Evolutionary conservation across 176 grass and related monocot genomes (phyloP).

Genomic region (Cocos nucifera): DNA sequence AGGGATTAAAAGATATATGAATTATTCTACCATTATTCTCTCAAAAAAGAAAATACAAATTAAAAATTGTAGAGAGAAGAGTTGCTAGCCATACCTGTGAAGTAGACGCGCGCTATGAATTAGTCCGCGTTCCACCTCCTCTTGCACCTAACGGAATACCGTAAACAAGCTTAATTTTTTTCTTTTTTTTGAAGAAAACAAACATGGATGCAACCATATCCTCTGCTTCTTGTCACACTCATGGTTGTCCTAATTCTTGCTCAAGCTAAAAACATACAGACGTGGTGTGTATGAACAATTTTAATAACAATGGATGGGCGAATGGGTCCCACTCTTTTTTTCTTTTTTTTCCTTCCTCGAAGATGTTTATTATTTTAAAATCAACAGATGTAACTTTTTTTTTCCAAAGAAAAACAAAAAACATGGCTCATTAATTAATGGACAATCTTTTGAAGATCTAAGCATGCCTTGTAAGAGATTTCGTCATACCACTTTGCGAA

Average conservation of each 20-base stretch:
- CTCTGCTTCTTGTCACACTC: not conserved
- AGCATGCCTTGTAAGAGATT: not conserved
- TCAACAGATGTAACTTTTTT: no score
- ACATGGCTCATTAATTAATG: no score
- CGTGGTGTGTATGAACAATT: no score
- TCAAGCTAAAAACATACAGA: no score
- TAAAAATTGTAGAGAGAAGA: no score
- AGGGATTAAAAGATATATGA: not conserved
- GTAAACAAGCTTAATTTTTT: conserved; percentile 20
- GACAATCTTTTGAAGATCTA: not conserved
- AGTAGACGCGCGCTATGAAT: conserved; percentile 27
- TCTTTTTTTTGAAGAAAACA: not conserved
- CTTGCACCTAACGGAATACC: conserved; percentile 46
- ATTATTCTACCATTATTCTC: no score
- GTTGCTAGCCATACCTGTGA: conserved; percentile 25
- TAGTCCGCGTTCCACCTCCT: conserved; percentile 67
- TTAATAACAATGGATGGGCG: no score
- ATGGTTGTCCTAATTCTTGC: not conserved
- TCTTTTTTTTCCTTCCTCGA: no score
- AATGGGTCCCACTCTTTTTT: no score
- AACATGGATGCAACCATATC: not conserved
- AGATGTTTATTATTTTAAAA: no score
- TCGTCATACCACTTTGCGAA: conserved; percentile 59
- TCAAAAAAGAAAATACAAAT: no score
- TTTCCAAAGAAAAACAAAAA: no score